These are phyloP conservation scores for Shiraia bambusicola DNA, from an alignment of 2,329 filamentous ascomycete species.

Conservation along the genomic window DNA sequence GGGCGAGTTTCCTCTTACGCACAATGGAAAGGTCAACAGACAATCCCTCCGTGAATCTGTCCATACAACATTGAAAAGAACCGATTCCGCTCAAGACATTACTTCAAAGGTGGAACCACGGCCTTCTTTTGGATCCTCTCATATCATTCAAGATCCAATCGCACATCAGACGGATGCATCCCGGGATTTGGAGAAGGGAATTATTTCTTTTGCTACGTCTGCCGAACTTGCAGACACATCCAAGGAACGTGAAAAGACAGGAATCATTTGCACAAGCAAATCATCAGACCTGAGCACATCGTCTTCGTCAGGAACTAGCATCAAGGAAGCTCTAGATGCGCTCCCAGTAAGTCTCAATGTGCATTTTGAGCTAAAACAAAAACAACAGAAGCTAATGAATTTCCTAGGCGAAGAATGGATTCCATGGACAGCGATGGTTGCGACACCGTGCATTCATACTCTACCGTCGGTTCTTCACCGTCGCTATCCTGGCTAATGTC, in stretches of 20 bases:
- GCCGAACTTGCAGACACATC: neutral
- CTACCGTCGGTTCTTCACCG: constrained; percentile 35
- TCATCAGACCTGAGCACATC: constrained; percentile 12
- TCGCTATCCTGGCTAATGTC: constrained; percentile 32
- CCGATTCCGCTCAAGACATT: constrained; percentile 8
- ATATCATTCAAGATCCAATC: neutral
- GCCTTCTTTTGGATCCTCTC: constrained; percentile 1
- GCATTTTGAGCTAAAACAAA: no score
- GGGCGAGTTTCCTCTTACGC: constrained; percentile 52
- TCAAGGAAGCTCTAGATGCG: constrained; percentile 17
- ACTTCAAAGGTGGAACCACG: neutral
- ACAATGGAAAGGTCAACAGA: constrained; percentile 61
- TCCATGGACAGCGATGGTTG: constrained; percentile 34
- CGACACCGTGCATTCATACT: constrained; percentile 36
- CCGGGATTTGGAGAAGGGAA: constrained; percentile 14
- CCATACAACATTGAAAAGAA: neutral
- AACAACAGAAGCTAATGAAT: no score
- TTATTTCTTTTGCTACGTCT: constrained; percentile 8
- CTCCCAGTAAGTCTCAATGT: constrained; percentile 12
- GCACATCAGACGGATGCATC: neutral
- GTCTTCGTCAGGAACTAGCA: constrained; percentile 11
- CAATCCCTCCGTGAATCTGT: constrained; percentile 44
- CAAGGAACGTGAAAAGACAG: no score
- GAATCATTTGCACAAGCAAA: constrained; percentile 9
- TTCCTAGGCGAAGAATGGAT: constrained; percentile 19